Evolutionary conservation across 2,329 filamentous ascomycete genomes (phyloP), one percentile per base, ranked within the genome.

Genomic region (Fusarium armeniacum): DNA sequence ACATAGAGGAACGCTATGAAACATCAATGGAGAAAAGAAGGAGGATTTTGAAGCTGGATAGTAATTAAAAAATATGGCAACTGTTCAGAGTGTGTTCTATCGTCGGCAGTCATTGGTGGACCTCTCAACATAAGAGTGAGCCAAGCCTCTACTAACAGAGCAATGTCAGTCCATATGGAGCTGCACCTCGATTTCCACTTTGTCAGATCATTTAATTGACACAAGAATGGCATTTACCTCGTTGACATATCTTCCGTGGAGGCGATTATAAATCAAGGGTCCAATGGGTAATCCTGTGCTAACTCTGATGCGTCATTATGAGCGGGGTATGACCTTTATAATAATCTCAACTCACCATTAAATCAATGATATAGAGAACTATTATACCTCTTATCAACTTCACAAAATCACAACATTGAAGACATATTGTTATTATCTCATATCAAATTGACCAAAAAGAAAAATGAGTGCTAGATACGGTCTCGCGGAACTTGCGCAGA

Each of bases 251-350:
- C 15, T 28, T 38, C 36, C 40, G 24, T 24, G 55, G 35, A 24
- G 10, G 30, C 38, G 62, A 71, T 70, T 71, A 70, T 71, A 71
- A 70, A 70, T 64, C 67, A 53, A 49, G 24, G 36, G 18, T 41
- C 46, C 45, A 51, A 58, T 53, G 15, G 18, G 12, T 30, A 30
- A 26, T 20, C 4, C 22, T 35, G 47, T 46, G 20, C 3, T 38
- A 36, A 36, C 44, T 38, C 35, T 4, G 41, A 41, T 40, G 57
- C 68, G 68, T 71, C 68, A 71, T 71, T 60, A 69, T 71, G 53
- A 69, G 68, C 68, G 68, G 68, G 68, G 68, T 71, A 65, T 41
- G 28, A 30, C 28, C 16, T 24, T 13, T 22, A 41, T 24, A 36
- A 22, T 33, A 35, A 56, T 24, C 5, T 16, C 24, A 12, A 10